A percentile compares a stretch with the other conserved stretches of the same genome.
phyloP scores from a whole-genome alignment of 2,329 filamentous ascomycete genomes.

The Geosmithia putterillii region DNA sequence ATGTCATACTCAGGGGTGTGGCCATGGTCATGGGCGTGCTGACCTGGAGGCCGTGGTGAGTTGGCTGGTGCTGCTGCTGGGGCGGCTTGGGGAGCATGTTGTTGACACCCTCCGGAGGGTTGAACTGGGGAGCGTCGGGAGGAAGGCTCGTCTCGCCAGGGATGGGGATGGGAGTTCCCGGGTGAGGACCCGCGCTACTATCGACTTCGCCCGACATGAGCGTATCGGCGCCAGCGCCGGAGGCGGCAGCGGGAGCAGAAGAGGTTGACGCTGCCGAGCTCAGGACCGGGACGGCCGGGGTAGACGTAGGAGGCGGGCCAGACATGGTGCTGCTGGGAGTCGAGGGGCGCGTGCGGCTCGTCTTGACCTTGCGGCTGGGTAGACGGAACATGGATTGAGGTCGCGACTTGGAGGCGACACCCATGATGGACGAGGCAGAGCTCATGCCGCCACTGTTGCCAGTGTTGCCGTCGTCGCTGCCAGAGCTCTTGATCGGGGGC shows the following conservation, averaged over 20 bases:
- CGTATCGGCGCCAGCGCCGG: conserved; percentile 6
- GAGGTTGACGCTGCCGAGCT: conserved; percentile 4
- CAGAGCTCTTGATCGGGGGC: conserved; percentile 8
- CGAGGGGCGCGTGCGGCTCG: conserved; percentile 20
- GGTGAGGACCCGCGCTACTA: conserved; percentile 20
- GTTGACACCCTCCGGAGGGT: background rate
- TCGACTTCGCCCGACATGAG: conserved; percentile 19
- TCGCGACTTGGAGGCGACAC: conserved; percentile 11
- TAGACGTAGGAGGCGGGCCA: background rate
- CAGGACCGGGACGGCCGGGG: no score
- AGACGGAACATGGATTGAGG: conserved; percentile 17
- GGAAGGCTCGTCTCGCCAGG: conserved; percentile 24
- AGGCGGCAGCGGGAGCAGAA: conserved; percentile 13
- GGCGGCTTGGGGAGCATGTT: conserved; percentile 16
- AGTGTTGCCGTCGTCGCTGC: background rate
- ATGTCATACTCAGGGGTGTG: background rate
- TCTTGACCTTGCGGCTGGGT: conserved; percentile 20
- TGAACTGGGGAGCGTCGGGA: conserved; percentile 23
- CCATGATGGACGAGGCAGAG: conserved; percentile 9
- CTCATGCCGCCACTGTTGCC: conserved; percentile 2
- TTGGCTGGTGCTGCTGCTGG: conserved; percentile 7
- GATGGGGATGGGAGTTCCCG: conserved; percentile 26
- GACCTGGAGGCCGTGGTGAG: conserved; percentile 19
- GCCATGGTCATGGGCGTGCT: conserved; percentile 11
- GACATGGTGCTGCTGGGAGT: conserved; percentile 15